Percentiles rank a stretch among this genome's conserved stretches.
These are phyloP conservation scores for Trichomonas tenax DNA, from an alignment of 208 protist genomes.

Conservation along the genomic window DNA sequence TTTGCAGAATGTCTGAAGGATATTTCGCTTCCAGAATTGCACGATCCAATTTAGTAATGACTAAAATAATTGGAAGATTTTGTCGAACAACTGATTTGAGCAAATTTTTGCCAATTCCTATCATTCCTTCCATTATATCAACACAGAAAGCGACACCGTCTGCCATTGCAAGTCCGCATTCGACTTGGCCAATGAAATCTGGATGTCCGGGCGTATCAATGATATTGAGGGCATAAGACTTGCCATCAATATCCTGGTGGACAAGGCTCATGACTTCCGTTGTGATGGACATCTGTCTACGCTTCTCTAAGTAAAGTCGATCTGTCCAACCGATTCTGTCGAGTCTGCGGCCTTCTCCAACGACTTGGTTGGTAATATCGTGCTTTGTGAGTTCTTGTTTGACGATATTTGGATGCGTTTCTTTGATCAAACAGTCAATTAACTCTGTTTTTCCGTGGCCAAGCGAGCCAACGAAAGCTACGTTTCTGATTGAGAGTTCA, in stretches of 20 bases:
- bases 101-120: slow-evolving; percentile 20
- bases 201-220: slow-evolving; percentile 94
- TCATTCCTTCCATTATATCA: slow-evolving; percentile 85
- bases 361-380: neutral
- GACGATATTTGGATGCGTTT: slow-evolving; percentile 52
- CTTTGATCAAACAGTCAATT: slow-evolving; percentile 60
- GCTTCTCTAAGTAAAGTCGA: slow-evolving; percentile 57
- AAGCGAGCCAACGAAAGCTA: slow-evolving; percentile 72
- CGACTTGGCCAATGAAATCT: slow-evolving; percentile 82
- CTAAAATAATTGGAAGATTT: slow-evolving; percentile 25
- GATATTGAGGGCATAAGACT: slow-evolving; percentile 73
- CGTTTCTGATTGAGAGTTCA: slow-evolving; percentile 63
- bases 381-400: neutral
- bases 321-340: slow-evolving; percentile 50
- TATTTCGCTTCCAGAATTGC: slow-evolving; percentile 92
- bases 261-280: slow-evolving; percentile 56
- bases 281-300: slow-evolving; percentile 58
- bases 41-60: slow-evolving; percentile 65
- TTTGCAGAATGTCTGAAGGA: slow-evolving; percentile 90
- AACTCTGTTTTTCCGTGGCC: slow-evolving; percentile 91
- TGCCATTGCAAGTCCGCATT: slow-evolving; percentile 62
- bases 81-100: neutral
- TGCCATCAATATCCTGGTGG: slow-evolving; percentile 39
- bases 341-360: neutral
- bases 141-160: slow-evolving; percentile 86